A percentile compares a stretch with the other conserved stretches of the same genome.
Conservation (phyloP, 1,139 yeast genomes). For the Taphrina populina region DNA sequence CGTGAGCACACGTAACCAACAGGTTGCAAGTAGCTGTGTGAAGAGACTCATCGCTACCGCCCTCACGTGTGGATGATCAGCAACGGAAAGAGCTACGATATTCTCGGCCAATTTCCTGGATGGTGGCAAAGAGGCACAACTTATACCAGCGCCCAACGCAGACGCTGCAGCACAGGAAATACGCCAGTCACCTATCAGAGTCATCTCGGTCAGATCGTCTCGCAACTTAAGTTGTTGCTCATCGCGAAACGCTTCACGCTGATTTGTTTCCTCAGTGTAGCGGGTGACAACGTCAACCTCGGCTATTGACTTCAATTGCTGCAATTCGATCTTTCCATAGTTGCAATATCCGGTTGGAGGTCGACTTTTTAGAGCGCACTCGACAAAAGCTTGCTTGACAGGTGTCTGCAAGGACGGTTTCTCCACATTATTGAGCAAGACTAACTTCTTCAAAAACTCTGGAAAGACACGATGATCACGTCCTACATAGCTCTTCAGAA, state of each 20-base stretch:
- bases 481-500: slow-evolving; percentile 53
- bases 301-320: neutral
- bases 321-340: slow-evolving; percentile 7
- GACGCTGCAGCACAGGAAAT: slow-evolving; percentile 57
- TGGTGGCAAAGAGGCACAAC: slow-evolving; percentile 48
- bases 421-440: slow-evolving; percentile 60
- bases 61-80: slow-evolving; percentile 71
- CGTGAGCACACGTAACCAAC: slow-evolving; percentile 55
- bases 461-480: slow-evolving; percentile 59
- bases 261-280: neutral
- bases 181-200: slow-evolving; percentile 61
- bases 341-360: slow-evolving; percentile 26
- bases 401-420: slow-evolving; percentile 46
- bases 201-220: slow-evolving; percentile 17
- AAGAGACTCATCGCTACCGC: slow-evolving; percentile 65
- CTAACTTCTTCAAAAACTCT: slow-evolving; percentile 53
- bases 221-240: slow-evolving; percentile 14
- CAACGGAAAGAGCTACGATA: slow-evolving; percentile 57
- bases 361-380: slow-evolving; percentile 30
- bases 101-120: slow-evolving; percentile 50
- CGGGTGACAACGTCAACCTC: neutral
- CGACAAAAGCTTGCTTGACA: slow-evolving; percentile 29
- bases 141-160: slow-evolving; percentile 53
- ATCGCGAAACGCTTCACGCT: slow-evolving; percentile 19
- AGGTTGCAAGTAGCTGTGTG: slow-evolving; percentile 56